A percentile compares a stretch with the other conserved stretches of the same genome.
These are phyloP conservation scores for Balamuthia mandrillaris DNA, from an alignment of 208 protist species.

Conservation along the genomic window DNA sequence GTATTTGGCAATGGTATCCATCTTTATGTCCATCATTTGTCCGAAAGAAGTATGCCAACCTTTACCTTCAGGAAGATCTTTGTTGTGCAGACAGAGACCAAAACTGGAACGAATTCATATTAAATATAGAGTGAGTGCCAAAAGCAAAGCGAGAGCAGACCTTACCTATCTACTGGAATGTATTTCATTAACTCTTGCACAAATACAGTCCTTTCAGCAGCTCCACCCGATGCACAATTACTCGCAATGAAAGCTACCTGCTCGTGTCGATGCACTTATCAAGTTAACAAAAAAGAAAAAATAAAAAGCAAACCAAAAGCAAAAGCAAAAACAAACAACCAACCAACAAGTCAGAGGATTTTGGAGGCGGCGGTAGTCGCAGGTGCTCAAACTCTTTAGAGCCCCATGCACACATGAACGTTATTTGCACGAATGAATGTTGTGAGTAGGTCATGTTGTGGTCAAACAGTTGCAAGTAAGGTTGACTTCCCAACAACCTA, in stretches of 20 bases:
- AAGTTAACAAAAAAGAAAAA: no score
- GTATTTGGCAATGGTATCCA: slow-evolving; percentile 16
- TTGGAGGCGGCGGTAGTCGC: background rate
- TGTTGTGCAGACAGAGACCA: slow-evolving; percentile 11
- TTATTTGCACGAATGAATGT: slow-evolving; percentile 1
- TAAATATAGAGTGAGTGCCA: no score
- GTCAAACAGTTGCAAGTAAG: slow-evolving; percentile 19
- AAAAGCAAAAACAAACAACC: background rate
- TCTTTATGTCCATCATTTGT: slow-evolving; percentile 26
- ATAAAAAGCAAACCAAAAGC: no score
- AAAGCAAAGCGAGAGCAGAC: no score
- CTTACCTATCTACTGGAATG: slow-evolving; percentile 27
- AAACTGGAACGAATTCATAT: background rate
- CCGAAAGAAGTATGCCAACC: slow-evolving; percentile 7
- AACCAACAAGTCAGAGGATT: background rate
- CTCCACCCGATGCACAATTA: background rate
- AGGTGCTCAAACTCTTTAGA: background rate
- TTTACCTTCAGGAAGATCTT: background rate
- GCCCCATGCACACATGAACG: slow-evolving; percentile 23
- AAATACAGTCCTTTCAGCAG: background rate
- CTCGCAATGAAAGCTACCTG: background rate
- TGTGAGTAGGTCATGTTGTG: background rate
- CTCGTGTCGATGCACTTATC: no score
- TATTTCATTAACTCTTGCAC: slow-evolving; percentile 19
- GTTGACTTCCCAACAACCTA: background rate